Percentiles rank a stretch among this genome's conserved stretches.
These are phyloP conservation scores for Didymella pomorum DNA, from an alignment of 2,329 filamentous ascomycete genomes.

Conservation along the genomic window DNA sequence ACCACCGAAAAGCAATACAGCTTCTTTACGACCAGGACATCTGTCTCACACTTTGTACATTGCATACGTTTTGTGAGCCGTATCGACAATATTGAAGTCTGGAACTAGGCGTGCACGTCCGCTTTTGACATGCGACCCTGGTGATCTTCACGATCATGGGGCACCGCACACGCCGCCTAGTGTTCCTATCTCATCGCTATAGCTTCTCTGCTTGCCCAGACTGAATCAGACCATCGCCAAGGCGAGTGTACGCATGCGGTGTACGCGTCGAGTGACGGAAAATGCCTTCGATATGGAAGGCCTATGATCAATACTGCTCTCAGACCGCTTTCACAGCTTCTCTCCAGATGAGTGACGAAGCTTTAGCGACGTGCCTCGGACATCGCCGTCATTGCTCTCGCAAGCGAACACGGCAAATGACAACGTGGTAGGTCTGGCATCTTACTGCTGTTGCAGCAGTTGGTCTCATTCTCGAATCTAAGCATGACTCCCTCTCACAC, in stretches of 20 bases:
- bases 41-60: not conserved
- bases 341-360: not conserved
- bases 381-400: not conserved
- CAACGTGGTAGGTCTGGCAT: too few relatives aligned
- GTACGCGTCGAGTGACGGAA: not conserved
- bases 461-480: not conserved
- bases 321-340: not conserved
- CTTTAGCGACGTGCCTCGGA: not conserved
- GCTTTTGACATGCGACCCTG: not conserved
- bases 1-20: constrained; percentile 1
- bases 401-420: too few relatives aligned
- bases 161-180: not conserved
- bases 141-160: not conserved
- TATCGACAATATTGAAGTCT: not conserved
- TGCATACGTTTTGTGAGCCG: not conserved
- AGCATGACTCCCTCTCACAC: not conserved
- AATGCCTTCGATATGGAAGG: not conserved
- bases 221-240: not conserved
- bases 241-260: not conserved
- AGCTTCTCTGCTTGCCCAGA: not conserved
- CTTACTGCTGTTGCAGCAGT: too few relatives aligned
- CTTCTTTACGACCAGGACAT: not conserved
- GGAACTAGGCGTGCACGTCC: not conserved
- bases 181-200: not conserved
- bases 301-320: not conserved